phyloP scores from a whole-genome alignment of 164 flowering plant genomes.

The Piper longum region DNA sequence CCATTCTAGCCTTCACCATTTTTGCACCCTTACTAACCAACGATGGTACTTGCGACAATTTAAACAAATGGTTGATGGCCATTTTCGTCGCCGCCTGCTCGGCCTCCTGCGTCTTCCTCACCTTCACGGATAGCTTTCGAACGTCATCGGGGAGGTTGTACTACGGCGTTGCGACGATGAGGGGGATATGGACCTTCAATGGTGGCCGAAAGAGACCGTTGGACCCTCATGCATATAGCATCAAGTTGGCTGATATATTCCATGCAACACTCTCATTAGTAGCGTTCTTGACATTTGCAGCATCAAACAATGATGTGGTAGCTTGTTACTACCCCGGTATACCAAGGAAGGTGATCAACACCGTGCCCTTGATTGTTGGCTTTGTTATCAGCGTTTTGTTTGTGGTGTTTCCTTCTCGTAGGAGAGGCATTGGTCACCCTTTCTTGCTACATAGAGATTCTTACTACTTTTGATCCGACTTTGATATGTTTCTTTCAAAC shows the following conservation, averaged over 20 bases:
- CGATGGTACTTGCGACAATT: conserved; percentile 30
- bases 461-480: conserved; percentile 2
- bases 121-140: conserved; percentile 47
- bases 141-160: conserved; percentile 27
- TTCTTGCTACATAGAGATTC: conserved; percentile 38
- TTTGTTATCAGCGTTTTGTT: conserved; percentile 37
- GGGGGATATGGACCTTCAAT: conserved; percentile 45
- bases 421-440: conserved; percentile 56
- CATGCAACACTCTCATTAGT: conserved; percentile 30
- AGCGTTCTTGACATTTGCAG: conserved; percentile 39
- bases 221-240: conserved; percentile 27
- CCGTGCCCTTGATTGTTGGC: conserved; percentile 40
- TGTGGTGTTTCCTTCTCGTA: conserved; percentile 43
- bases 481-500: neutral
- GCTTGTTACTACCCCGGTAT: conserved; percentile 27
- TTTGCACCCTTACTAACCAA: conserved; percentile 44
- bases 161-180: conserved; percentile 44
- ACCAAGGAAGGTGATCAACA: conserved; percentile 34
- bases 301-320: conserved; percentile 26
- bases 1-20: conserved; percentile 49
- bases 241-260: conserved; percentile 39
- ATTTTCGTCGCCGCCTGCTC: conserved; percentile 20
- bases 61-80: conserved; percentile 34
- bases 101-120: conserved; percentile 35
- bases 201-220: conserved; percentile 28